Base-by-base conservation (phyloP, 1,139 yeast genomes). In the Magnusiomyces paraingens region DNA sequence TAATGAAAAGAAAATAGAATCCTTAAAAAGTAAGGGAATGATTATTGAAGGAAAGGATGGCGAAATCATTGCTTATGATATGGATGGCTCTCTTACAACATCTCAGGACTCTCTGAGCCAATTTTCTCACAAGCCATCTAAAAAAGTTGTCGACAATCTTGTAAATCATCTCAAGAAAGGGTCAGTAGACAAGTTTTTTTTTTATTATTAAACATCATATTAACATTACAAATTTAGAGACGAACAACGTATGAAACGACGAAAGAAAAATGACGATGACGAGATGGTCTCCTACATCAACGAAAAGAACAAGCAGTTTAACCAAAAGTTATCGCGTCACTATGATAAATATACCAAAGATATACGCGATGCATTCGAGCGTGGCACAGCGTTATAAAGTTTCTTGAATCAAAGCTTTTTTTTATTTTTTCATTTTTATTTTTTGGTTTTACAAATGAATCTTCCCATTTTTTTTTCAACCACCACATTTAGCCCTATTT, bases 301-400 rank as follows among this genome's bases (percentile, higher is more conserved):
- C 65, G 91, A 85, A 57, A 85, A 84, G 68, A 89, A 89, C 73
- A 79, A 78, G 64, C 86, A 84, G 63, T 89, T 88, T 70, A 89
- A 88, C 69, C 80, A 78, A 67, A 86, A 86, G 63, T 71, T 89
- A 59, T 75, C 82, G 54, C 70, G 91, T 49, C 78, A 76, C 58
- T 78, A 77, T 59, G 82, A 80, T 59, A 78, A 78, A 60, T 71
- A 73, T 55, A 68, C 74, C 20, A 62, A 66, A 58, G 76, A 73
- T 44, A 65, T 71, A 40, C 61, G 72, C 32, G 76, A 73, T 47
- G 64, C 73, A 14, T 67, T 73, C 42, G 74, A 73, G 55, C 60
- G 75, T n/a, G 75, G 75, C 2, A 70, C 74, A 18, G 74, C 74
- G 10, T 54, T 70, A 51, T 70, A 61, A 52, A 36, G 8, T 26